phyloP scores from a whole-genome alignment of 176 grass and related monocot genomes.

The Rhynchospora tenuis region DNA sequence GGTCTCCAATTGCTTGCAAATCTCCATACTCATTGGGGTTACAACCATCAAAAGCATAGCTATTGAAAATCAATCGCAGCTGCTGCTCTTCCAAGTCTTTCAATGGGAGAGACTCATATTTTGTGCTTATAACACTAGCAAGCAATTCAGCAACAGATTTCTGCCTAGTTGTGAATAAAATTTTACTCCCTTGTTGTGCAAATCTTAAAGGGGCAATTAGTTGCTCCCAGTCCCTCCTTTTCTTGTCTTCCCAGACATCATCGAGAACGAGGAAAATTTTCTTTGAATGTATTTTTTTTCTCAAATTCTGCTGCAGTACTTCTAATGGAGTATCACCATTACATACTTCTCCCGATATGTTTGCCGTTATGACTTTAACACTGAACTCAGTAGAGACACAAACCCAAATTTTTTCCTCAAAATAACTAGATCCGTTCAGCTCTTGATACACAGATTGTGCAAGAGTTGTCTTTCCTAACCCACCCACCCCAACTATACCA shows the following conservation, averaged over 20 bases:
- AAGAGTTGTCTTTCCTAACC: conserved; percentile 17
- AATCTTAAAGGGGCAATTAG: background rate
- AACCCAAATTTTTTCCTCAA: background rate
- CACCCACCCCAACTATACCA: background rate
- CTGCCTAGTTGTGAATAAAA: background rate
- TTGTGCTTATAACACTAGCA: background rate
- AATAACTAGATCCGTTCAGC: background rate
- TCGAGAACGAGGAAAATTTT: conserved; percentile 21
- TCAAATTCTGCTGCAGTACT: background rate
- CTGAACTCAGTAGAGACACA: background rate
- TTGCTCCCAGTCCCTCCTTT: background rate
- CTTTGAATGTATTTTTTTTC: background rate
- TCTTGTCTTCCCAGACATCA: conserved; percentile 17
- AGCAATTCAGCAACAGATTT: background rate
- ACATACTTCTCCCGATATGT: background rate
- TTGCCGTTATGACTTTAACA: conserved; percentile 9
- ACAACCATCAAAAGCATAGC: background rate
- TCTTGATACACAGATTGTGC: background rate
- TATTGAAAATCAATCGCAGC: background rate
- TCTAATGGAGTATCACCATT: background rate
- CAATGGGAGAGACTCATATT: background rate
- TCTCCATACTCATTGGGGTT: background rate
- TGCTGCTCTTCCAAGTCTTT: background rate
- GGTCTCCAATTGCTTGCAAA: background rate
- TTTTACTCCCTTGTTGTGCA: conserved; percentile 21